Base-by-base conservation (phyloP, 176 grass and related monocot genomes). In the Phoenix dactylifera region DNA sequence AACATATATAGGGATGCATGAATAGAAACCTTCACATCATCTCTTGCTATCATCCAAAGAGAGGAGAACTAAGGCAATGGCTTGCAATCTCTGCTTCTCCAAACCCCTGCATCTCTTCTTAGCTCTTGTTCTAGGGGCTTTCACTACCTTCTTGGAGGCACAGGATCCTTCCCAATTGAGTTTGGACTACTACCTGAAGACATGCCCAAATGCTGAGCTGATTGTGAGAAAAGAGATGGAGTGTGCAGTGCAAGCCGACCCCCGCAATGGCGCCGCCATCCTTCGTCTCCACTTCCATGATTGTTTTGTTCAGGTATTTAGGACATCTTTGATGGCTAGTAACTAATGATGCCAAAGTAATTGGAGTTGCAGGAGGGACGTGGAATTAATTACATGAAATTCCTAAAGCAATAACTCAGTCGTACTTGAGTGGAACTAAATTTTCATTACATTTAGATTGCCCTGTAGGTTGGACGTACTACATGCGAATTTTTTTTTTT, bases 271-370 rank as follows among this genome's bases (percentile, higher is more conserved):
- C 0, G 93, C 93, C 18, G 50, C 88, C 52, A 62, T 97, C 65
- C 88, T 96, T 10, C 92, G 92, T 58, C 83, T 97, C 12, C 92
- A 97, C 60, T 91, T 97, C 51, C 92, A 97, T 32, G 92, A 97
- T 71, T 97, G 92, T 48, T 97, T 98, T 29, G 93, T 98, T 28
- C 87, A 98, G 87, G 86, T 96, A 44, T 12, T 2, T 44, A 9
- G 35, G 35, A 14, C 10, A 12, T 44, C 9, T 44, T 44, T 12
- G 35, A 44, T 44, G 14, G 35, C 10, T 3, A 14, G 35, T 44
- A 14, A 44, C 10, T 14, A 14, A 14, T 44, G 35, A 44, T 44
- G 35, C 7, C 35, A 44, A 44, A 14, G 35, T 44, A 44, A 44
- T 30, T 30, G 28, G 5, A 30, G 5, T 30, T 30, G 28, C 28